Evolutionary conservation across 2,329 filamentous ascomycete genomes (phyloP).

Genomic region (Cercospora citrullina): DNA sequence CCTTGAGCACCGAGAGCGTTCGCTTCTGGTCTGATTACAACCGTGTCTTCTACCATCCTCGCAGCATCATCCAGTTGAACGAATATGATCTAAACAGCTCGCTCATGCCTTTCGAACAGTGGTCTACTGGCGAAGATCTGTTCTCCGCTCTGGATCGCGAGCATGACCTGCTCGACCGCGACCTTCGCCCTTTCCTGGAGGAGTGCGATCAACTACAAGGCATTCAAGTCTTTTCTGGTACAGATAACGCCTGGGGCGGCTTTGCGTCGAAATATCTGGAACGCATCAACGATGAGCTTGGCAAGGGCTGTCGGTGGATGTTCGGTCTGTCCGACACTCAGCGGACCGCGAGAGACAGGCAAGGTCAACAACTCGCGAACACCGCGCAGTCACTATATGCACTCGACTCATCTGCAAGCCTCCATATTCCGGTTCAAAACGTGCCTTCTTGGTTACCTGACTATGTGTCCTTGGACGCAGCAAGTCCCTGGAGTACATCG

Average conservation of each 20-base stretch:
- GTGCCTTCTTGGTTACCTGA: slow-evolving; percentile 58
- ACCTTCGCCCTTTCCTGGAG: slow-evolving; percentile 83
- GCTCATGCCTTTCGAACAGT: slow-evolving; percentile 79
- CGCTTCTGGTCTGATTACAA: slow-evolving; percentile 97
- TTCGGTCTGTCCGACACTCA: slow-evolving; percentile 73
- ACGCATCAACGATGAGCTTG: slow-evolving; percentile 82
- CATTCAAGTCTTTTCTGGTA: slow-evolving; percentile 63
- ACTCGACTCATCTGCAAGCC: slow-evolving; percentile 68
- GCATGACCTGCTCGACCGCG: slow-evolving; percentile 85
- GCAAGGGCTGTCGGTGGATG: slow-evolving; percentile 81
- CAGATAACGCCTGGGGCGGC: slow-evolving; percentile 56
- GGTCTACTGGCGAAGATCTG: slow-evolving; percentile 70
- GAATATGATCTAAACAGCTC: slow-evolving; percentile 82
- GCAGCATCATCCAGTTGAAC: slow-evolving; percentile 80
- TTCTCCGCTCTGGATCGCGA: slow-evolving; percentile 60
- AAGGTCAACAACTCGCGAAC: slow-evolving; percentile 68
- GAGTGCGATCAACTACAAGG: slow-evolving; percentile 92
- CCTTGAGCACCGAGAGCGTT: slow-evolving; percentile 69
- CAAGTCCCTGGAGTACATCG: slow-evolving; percentile 76
- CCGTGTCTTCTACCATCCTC: slow-evolving; percentile 86
- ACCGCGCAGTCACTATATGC: slow-evolving; percentile 69
- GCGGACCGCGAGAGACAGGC: slow-evolving; percentile 54
- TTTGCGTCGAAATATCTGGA: slow-evolving; percentile 54
- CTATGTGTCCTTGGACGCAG: slow-evolving; percentile 59
- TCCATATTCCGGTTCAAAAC: slow-evolving; percentile 73